Percentiles rank a stretch among this genome's conserved stretches.
Conservation (phyloP, 2,329 filamentous ascomycete genomes). For the Cladorrhinum sp. region DNA sequence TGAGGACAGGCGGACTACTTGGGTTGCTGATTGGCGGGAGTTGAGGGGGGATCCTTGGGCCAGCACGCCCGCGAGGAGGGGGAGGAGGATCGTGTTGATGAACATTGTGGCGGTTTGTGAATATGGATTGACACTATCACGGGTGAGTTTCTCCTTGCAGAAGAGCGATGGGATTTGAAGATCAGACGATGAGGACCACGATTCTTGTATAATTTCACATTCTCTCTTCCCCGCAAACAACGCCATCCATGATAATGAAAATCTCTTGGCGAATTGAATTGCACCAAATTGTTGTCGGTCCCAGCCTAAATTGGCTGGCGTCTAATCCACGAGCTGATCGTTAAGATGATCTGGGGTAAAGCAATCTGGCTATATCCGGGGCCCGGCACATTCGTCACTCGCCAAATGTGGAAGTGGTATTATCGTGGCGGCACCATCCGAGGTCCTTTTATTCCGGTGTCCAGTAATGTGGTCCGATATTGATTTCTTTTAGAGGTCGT, state of each 20-base stretch:
- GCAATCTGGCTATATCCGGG: conserved; percentile 18
- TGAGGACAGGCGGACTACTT: conserved; percentile 30
- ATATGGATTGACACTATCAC: no score
- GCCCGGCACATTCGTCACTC: background rate
- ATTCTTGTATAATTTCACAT: background rate
- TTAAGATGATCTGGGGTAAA: conserved; percentile 9
- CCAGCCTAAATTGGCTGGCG: conserved; percentile 19
- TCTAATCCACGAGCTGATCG: background rate
- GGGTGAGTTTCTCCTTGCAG: no score
- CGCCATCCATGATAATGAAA: conserved; percentile 7
- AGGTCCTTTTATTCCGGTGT: conserved; percentile 13
- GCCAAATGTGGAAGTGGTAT: conserved; percentile 8
- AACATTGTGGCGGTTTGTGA: no score
- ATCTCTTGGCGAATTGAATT: conserved; percentile 16
- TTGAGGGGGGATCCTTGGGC: conserved; percentile 14
- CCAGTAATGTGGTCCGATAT: conserved; percentile 12
- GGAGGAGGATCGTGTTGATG: conserved; percentile 13
- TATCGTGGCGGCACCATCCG: conserved; percentile 13
- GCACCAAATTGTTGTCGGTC: conserved; percentile 13
- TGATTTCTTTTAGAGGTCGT: background rate
- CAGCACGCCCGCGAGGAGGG: conserved; percentile 17
- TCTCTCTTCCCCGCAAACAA: conserved; percentile 1
- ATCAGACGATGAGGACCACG: background rate
- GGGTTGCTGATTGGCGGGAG: conserved; percentile 28
- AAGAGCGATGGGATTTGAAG: no score